Conservation (phyloP, 2,329 filamentous ascomycete species). For the Ciborinia camelliae region DNA sequence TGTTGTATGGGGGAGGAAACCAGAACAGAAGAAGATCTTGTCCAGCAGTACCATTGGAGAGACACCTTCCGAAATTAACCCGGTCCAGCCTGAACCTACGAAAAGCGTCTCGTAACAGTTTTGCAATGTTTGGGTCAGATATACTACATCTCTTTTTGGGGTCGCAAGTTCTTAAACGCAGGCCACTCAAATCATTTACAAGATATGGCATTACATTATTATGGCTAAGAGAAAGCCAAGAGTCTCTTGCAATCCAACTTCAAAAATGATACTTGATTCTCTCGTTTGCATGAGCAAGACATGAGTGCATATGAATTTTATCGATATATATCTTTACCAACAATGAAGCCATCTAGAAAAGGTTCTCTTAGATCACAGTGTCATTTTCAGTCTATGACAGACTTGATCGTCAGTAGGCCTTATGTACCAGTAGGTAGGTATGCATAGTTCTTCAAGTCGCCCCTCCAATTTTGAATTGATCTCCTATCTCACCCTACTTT, state of each 20-base stretch:
- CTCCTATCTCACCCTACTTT: no score
- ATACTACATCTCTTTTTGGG: neutral
- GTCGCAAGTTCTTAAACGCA: neutral
- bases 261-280: no score
- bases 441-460: no score
- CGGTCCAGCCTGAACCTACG: neutral
- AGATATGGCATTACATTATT: neutral
- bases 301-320: neutral
- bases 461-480: no score
- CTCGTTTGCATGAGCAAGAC: neutral
- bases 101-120: neutral
- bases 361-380: no score
- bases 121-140: neutral
- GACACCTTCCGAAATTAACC: no score
- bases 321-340: neutral
- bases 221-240: no score
- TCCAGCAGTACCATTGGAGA: neutral
- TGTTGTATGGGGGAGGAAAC: constrained; percentile 35
- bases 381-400: no score
- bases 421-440: no score
- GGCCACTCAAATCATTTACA: neutral
- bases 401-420: no score
- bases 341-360: no score
- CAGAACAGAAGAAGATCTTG: neutral
- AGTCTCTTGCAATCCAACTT: neutral